Evolutionary conservation across 306 rosid species (phyloP), one percentile per base, ranked within the genome.

Genomic region (Pterocarpus santalinus): DNA sequence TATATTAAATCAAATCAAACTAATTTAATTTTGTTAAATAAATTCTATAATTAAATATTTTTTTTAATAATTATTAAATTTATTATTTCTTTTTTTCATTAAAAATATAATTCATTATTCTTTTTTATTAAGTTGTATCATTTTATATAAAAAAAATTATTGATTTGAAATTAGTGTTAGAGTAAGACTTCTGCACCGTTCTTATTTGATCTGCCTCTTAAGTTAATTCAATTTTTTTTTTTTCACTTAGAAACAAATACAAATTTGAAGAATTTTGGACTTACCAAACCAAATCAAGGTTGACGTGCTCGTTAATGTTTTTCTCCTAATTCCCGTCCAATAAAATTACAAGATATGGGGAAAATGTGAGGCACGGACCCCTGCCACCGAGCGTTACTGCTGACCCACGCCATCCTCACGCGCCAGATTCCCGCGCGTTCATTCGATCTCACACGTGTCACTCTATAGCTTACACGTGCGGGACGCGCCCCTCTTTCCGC

Each of bases 331-430:
- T 16, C 8, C 17, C 33, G 57, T 68, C 36, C 17, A 49, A 68
- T 44, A 12, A 69, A 68, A 22, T 43, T 44, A 5, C 10, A 43
- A 69, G 77, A 80, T 38, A 47, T 28, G 17, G 11, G 8, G 22
- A 56, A 84, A 66, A 79, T 66, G 79, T 80, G 75, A 84, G 84
- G 84, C 70, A 33, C 69, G 17, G 74, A 75, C 41, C 58, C 69
- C 3, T 66, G 64, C 85, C 65, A 85, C 65, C 30, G 28, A 22
- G 69, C 76, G 15, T 73, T 61, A 47, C 47, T 13, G 22, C 58
- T 82, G 79, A 17, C 66, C 78, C 83, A 68, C 78, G 46, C 75
- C 13, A 82, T 52, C 74, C 52, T 69, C 70, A 85, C 86, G 81
- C 88, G 78, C 88, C 4, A 22, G 32, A 7, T 58, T 5, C 28